Evolutionary conservation across 345 rosid genomes (phyloP).

Genomic region (Crucihimalaya himalaica): DNA sequence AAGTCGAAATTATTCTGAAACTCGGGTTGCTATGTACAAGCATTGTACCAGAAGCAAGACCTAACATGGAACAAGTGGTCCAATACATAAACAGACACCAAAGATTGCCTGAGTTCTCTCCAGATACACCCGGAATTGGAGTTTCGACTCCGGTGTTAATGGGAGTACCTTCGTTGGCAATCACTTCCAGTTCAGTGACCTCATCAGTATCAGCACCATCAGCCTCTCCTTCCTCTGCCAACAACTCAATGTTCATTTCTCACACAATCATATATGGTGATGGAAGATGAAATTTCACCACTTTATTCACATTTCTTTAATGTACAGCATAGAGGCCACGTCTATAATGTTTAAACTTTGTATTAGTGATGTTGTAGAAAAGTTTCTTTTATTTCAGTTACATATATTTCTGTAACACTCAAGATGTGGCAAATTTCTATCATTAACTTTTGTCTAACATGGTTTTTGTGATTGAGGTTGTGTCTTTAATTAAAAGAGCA

Average conservation of each 20-base stretch:
- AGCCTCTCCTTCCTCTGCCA: constrained; percentile 6
- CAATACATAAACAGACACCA: constrained; percentile 27
- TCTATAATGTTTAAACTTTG: neutral
- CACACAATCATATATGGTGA: constrained; percentile 37
- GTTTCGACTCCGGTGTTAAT: constrained; percentile 22
- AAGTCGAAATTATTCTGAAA: constrained; percentile 45
- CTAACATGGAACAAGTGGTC: constrained; percentile 30
- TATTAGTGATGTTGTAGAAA: neutral
- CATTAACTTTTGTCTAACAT: neutral
- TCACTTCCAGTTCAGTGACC: constrained; percentile 6
- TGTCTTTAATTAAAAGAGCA: neutral
- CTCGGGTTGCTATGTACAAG: constrained; percentile 51
- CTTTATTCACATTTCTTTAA: neutral
- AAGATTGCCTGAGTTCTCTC: constrained; percentile 22
- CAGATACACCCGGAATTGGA: constrained; percentile 29
- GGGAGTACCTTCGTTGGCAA: constrained; percentile 18
- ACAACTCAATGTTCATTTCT: constrained; percentile 36
- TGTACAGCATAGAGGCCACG: neutral
- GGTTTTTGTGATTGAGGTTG: neutral
- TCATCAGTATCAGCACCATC: constrained; percentile 30
- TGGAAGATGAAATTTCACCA: constrained; percentile 31
- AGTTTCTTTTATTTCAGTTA: neutral
- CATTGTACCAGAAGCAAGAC: constrained; percentile 38
- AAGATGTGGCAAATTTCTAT: neutral
- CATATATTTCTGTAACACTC: neutral